Conservation (phyloP, 192 early-diverging fungal genomes). For the Kickxella alabastrina region DNA sequence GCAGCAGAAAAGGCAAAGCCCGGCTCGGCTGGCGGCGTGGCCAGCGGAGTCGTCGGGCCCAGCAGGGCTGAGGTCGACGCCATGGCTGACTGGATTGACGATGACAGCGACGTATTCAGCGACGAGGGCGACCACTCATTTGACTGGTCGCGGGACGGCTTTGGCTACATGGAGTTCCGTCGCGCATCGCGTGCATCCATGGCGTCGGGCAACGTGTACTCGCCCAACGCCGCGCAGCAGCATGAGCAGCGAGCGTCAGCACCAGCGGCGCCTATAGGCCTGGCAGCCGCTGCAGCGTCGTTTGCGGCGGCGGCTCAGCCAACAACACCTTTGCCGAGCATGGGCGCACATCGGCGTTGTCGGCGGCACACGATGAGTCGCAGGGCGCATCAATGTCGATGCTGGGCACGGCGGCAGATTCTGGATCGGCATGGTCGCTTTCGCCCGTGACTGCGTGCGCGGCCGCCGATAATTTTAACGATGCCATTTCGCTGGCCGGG, state of each 20-base stretch:
- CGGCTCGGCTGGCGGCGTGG: background rate
- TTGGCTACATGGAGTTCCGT: conserved; percentile 50
- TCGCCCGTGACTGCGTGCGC: conserved; percentile 12
- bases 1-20: no score
- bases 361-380: no score
- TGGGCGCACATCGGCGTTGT: no score
- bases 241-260: background rate
- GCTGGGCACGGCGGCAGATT: conserved; percentile 3
- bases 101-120: conserved; percentile 6
- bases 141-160: conserved; percentile 44
- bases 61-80: conserved; percentile 12
- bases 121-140: conserved; percentile 22
- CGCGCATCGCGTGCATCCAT: conserved; percentile 12
- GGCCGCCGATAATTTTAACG: conserved; percentile 15
- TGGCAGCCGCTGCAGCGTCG: no score
- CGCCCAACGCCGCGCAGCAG: background rate
- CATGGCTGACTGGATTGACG: conserved; percentile 25
- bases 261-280: no score
- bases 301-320: no score
- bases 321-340: no score
- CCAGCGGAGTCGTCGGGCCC: background rate
- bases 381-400: conserved; percentile 2
- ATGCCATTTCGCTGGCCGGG: conserved; percentile 7
- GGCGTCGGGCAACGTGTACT: background rate
- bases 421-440: conserved; percentile 1